These are phyloP conservation scores for Xylaria sp. DNA, from an alignment of 2,329 filamentous ascomycete genomes.

Conservation along the genomic window DNA sequence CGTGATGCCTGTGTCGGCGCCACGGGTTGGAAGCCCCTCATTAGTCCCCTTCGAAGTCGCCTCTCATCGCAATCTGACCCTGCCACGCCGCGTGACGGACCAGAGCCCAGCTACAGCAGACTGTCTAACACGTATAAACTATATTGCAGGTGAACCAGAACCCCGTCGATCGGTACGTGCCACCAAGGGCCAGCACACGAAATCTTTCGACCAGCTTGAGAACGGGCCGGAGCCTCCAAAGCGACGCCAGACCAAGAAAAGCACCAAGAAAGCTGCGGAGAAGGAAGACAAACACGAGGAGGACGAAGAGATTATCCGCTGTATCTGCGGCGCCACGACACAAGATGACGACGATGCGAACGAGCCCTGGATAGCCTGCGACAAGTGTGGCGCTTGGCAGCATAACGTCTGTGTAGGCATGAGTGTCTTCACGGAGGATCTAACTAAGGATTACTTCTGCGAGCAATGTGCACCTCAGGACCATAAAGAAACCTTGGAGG, in stretches of 20 bases:
- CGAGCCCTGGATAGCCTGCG: constrained; percentile 95
- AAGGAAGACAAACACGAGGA: constrained; percentile 66
- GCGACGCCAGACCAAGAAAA: constrained; percentile 57
- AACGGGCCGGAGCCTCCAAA: constrained; percentile 65
- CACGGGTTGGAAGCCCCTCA: constrained; percentile 8
- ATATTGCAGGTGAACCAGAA: constrained; percentile 67
- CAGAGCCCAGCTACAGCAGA: constrained; percentile 6
- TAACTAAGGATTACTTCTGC: constrained; percentile 89
- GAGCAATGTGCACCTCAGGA: constrained; percentile 87
- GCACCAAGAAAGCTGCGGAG: constrained; percentile 67
- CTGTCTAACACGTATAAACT: constrained; percentile 43
- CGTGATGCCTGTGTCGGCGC: constrained; percentile 28
- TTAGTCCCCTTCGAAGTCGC: constrained; percentile 19
- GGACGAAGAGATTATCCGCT: constrained; percentile 84
- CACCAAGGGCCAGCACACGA: constrained; percentile 95
- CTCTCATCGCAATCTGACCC: constrained; percentile 3
- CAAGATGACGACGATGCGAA: constrained; percentile 85
- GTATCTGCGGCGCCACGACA: constrained; percentile 88
- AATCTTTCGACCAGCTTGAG: constrained; percentile 83
- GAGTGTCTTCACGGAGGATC: constrained; percentile 78
- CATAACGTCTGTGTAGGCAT: constrained; percentile 97
- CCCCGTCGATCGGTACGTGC: constrained; percentile 93
- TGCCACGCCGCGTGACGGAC: constrained; percentile 7
- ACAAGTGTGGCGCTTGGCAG: constrained; percentile 93
- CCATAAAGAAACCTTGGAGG: constrained; percentile 82